Base-by-base conservation (phyloP, 352 stramenopile genomes). In the Sclerospora graminicola region DNA sequence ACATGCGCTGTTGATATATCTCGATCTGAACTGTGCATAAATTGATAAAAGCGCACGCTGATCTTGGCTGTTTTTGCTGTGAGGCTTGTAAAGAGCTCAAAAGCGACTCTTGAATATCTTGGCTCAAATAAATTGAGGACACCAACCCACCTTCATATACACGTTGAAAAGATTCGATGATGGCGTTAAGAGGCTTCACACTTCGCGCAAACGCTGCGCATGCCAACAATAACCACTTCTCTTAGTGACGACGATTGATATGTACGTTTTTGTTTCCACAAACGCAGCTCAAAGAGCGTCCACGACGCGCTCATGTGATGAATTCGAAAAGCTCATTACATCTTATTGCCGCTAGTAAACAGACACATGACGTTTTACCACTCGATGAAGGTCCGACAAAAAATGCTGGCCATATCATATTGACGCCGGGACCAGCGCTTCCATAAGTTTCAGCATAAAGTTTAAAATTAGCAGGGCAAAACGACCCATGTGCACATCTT, bases 331-430 rank as follows among this genome's bases (percentile, higher is more conserved):
- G 65, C 71, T 66, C 84, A 48, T 89, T 87, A 8, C 82, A 65
- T 11, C 66, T 88, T 30, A 92, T 21, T 16, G 68, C 61, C 14
- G 81, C 74, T 14, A 89, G 38, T 5, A 94, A 49, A 21, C 79
- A 75, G 15, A 92, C 78, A 11, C 73, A 67, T 1, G 72, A 85
- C 5, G 81, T 92, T 52, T 94, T 92, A 13, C 79, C 81, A 27
- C 76, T 89, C 5, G 76, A 83, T 13, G 83, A 71, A 14, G 81
- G 60, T 11, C 95, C 95, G 21, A 99, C 84, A 27, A 99, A 69
- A 37, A 99, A 69, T 21, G 91, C 96, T 8, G 96, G 93, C 93
- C 95, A 98, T 50, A 83, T 84, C 79, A 97, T 89, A 35, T 92
- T 84, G 15, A 99, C 76, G 64, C 94, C 98, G 51, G 93, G 34